Evolutionary conservation across 2,329 filamentous ascomycete species (phyloP).

Genomic region (Hypoxylon sp.): DNA sequence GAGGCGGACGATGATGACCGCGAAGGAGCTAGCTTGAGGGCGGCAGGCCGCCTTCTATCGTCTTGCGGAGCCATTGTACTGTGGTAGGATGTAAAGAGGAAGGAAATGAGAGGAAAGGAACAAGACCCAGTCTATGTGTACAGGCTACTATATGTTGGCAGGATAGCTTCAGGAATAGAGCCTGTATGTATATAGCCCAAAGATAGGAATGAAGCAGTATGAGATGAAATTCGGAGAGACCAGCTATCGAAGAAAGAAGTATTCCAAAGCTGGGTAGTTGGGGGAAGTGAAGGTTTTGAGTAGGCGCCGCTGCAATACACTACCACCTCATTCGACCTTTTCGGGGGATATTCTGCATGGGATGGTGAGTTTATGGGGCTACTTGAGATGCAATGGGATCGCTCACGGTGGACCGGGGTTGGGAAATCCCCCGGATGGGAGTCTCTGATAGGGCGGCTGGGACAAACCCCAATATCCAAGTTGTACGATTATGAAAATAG

Average conservation of each 20-base stretch:
- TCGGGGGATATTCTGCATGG: constrained; percentile 56
- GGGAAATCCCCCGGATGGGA: constrained; percentile 52
- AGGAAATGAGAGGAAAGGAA: constrained; percentile 54
- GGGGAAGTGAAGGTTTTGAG: constrained; percentile 69
- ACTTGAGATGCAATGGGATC: constrained; percentile 58
- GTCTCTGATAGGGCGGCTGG: constrained; percentile 62
- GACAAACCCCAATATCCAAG: constrained; percentile 57
- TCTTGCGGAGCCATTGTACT: constrained; percentile 58
- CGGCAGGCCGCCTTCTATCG: constrained; percentile 71
- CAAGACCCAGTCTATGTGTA: constrained; percentile 57
- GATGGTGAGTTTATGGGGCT: constrained; percentile 58
- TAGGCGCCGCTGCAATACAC: constrained; percentile 57
- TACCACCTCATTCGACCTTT: constrained; percentile 55
- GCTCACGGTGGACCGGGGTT: constrained; percentile 60
- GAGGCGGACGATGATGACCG: constrained; percentile 67
- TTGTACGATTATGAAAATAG: constrained; percentile 62
- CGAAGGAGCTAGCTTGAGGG: constrained; percentile 67
- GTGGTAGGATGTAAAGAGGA: constrained; percentile 50
- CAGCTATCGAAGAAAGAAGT: constrained; percentile 68
- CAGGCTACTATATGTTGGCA: constrained; percentile 46
- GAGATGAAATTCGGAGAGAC: constrained; percentile 64
- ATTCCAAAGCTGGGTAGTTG: constrained; percentile 55
- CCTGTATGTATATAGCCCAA: constrained; percentile 49
- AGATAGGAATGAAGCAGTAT: constrained; percentile 57
- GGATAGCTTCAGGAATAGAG: constrained; percentile 51